Conservation (phyloP, 768 basidiomycete species). For the Glaciozyma martinii region DNA sequence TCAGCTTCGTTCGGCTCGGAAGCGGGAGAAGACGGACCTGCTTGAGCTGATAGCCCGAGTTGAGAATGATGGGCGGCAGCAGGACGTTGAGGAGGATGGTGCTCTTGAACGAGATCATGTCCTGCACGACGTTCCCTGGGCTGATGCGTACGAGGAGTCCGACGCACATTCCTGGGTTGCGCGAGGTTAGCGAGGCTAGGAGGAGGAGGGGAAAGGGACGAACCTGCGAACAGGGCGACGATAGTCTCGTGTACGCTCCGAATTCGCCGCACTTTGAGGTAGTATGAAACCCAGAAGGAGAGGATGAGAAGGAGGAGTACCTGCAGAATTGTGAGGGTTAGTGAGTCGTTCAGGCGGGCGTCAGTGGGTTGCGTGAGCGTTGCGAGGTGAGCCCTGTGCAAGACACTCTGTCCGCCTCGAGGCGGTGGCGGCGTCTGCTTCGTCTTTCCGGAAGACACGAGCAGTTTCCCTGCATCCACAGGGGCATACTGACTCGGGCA, state of each 20-base stretch:
- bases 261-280: constrained; percentile 93
- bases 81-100: constrained; percentile 96
- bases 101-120: constrained; percentile 71
- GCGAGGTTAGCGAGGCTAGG: background rate
- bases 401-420: too few species aligned
- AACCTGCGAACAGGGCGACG: constrained; percentile 78
- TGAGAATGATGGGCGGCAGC: constrained; percentile 95
- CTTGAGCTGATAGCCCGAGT: constrained; percentile 94
- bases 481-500: too few species aligned
- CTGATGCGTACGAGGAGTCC: constrained; percentile 81
- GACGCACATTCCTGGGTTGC: constrained; percentile 64
- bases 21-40: constrained; percentile 52
- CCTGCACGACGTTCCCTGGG: constrained; percentile 86
- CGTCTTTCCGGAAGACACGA: too few species aligned
- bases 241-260: constrained; percentile 91
- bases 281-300: constrained; percentile 93
- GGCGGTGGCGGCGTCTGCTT: too few species aligned
- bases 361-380: too few species aligned
- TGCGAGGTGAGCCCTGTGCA: too few species aligned
- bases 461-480: too few species aligned
- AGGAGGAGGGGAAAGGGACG: constrained; percentile 1
- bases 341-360: too few species aligned
- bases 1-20: background rate
- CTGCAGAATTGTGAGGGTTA: background rate
- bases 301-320: constrained; percentile 70